Percentiles rank a stretch among this genome's conserved stretches.
Conservation (phyloP, 2,329 filamentous ascomycete species). For the Ascochyta pisi region DNA sequence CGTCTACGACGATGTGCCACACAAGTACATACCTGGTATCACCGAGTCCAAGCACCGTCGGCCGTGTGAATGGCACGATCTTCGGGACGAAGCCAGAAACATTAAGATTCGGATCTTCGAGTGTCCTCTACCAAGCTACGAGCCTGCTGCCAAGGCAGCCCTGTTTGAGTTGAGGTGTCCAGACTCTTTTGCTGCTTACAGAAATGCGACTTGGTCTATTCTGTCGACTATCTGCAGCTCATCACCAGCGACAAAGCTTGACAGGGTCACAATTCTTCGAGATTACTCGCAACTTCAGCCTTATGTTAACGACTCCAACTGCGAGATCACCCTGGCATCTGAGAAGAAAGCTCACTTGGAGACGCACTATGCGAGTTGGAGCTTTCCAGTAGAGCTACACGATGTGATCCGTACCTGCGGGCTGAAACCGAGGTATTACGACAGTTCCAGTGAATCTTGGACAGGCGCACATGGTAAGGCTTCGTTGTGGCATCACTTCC, state of each 20-base stretch:
- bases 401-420: conserved; percentile 57
- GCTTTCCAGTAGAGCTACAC: conserved; percentile 52
- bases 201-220: conserved; percentile 61
- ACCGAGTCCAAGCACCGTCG: conserved; percentile 6
- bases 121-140: conserved; percentile 54
- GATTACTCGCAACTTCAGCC: conserved; percentile 43
- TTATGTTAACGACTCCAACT: conserved; percentile 22
- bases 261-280: conserved; percentile 31
- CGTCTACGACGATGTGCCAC: conserved; percentile 40
- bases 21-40: background rate
- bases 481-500: conserved; percentile 57
- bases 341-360: conserved; percentile 55
- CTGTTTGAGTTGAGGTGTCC: conserved; percentile 63
- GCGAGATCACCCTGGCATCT: conserved; percentile 53
- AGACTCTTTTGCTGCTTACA: conserved; percentile 55
- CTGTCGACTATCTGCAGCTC: conserved; percentile 46
- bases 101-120: conserved; percentile 59
- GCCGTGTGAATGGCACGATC: conserved; percentile 43
- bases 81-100: conserved; percentile 43
- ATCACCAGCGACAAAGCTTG: background rate
- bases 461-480: conserved; percentile 39
- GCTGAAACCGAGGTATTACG: conserved; percentile 58
- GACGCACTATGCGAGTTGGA: conserved; percentile 57
- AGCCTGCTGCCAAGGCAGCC: conserved; percentile 50
- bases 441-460: conserved; percentile 51